Evolutionary conservation across 192 early-diverging fungal genomes (phyloP).

Genomic region (Gigaspora rosea): DNA sequence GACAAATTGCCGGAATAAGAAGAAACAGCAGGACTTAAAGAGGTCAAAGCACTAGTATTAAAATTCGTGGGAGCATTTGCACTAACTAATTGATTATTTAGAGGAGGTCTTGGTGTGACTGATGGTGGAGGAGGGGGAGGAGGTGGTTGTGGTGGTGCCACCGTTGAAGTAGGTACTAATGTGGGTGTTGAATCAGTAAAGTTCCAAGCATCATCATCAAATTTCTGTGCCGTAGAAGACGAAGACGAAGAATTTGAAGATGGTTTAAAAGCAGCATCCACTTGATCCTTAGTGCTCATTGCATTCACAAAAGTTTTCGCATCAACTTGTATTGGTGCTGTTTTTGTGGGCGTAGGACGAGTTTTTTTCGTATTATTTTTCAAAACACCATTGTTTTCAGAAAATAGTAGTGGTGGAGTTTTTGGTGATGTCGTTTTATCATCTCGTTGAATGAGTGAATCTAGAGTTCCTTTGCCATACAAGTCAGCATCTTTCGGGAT

Average conservation of each 20-base stretch:
- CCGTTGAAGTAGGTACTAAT: neutral
- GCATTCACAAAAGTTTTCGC: constrained; percentile 38
- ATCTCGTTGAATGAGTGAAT: constrained; percentile 27
- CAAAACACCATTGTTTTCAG: constrained; percentile 29
- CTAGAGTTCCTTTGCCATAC: constrained; percentile 3
- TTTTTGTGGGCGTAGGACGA: constrained; percentile 52
- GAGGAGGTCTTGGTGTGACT: neutral
- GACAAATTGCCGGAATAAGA: neutral
- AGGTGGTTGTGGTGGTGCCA: constrained; percentile 7
- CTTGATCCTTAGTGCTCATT: constrained; percentile 35
- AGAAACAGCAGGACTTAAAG: neutral
- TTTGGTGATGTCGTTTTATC: constrained; percentile 14
- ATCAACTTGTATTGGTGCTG: constrained; percentile 53
- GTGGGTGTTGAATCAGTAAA: neutral
- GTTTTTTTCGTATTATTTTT: constrained; percentile 37
- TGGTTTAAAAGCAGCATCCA: constrained; percentile 38
- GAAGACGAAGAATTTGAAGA: neutral
- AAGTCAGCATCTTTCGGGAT: constrained; percentile 21
- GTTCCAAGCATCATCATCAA: constrained; percentile 59
- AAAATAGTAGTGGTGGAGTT: constrained; percentile 16
- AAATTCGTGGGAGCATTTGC: neutral
- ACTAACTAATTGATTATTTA: neutral
- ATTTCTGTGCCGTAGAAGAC: constrained; percentile 41
- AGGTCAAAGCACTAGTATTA: neutral
- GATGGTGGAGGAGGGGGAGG: neutral